phyloP scores from a whole-genome alignment of 2,329 filamentous ascomycete species.

The Talaromyces sp. region DNA sequence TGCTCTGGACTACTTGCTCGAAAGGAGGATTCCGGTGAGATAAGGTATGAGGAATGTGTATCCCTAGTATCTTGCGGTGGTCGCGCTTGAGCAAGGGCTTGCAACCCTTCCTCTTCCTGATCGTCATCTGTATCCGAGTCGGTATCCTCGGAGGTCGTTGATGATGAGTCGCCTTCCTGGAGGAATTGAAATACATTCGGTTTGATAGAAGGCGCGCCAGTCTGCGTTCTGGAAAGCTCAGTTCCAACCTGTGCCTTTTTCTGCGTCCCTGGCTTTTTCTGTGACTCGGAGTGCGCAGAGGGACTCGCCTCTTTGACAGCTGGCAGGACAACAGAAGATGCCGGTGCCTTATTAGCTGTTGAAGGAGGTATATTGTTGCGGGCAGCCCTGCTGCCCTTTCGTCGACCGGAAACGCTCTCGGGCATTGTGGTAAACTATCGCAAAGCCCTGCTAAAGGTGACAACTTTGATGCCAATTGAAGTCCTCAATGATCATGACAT shows the following conservation, averaged over 20 bases:
- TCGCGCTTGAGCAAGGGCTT: conserved; percentile 2
- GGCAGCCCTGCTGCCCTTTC: conserved; percentile 13
- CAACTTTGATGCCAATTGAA: not conserved
- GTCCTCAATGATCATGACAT: not conserved
- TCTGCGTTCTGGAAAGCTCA: conserved; percentile 6
- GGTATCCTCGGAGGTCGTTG: conserved; percentile 4
- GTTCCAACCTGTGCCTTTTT: not conserved
- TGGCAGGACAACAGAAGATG: not conserved
- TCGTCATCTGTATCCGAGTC: conserved; percentile 25
- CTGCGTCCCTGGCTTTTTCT: not conserved
- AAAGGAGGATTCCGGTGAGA: conserved; percentile 34
- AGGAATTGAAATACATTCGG: conserved; percentile 42
- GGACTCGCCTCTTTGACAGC: not conserved
- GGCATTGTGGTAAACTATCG: conserved; percentile 8
- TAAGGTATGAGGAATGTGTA: conserved; percentile 21
- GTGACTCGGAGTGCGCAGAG: not conserved
- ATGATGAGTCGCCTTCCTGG: conserved; percentile 17
- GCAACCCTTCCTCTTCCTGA: conserved; percentile 19
- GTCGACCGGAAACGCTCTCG: conserved; percentile 14
- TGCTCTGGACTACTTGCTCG: conserved; percentile 31
- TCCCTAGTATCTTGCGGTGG: conserved; percentile 18
- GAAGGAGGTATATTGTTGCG: not conserved
- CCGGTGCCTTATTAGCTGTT: not conserved
- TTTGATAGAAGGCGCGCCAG: not conserved
- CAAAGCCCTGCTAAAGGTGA: not conserved